Base-by-base conservation (phyloP, 345 rosid species). In the Salix dunnii region DNA sequence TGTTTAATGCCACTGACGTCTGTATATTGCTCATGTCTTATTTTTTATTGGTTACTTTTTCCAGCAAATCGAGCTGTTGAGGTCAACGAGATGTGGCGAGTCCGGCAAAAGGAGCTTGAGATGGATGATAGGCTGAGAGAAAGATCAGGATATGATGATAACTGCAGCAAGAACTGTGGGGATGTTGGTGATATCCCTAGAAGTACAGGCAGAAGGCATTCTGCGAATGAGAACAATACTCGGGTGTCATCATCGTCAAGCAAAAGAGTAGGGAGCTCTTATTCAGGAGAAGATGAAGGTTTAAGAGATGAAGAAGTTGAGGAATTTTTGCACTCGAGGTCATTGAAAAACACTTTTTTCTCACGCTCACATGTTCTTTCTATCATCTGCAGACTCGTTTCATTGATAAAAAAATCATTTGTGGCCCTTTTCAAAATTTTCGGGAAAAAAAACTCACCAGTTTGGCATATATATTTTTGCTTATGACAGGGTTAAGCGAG, bases 31-130 rank as follows among this genome's bases (percentile, higher is more conserved):
- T 16, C 38, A 13, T 33, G 30, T 14, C 10, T 31, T 38, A 31
- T 27, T 64, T 49, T 71, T 48, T 31, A 51, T 68, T 43, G 78
- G 30, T 64, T 33, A 36, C 69, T 31, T 6, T 70, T 33, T 38
- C 55, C 87, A 92, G 98, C 95, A 55, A 94, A 92, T 85, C 88
- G 86, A 89, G 87, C 88, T 28, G 96, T 87, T 68, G 97, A 94
- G 84, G 91, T 90, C 65, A 90, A 82, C 74, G 97, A 94, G 82
- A 90, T 94, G 95, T 94, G 98, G 96, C 88, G 86, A 40, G 77
- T 75, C 58, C 89, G 94, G 53, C 85, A 90, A 76, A 91, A 92
- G 86, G 97, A 92, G 87, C 81, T 76, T 61, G 89, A 92, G 82
- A 78, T 90, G 71, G 87, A 83, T 71, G 84, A 87, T 76, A 87